Base-by-base conservation (phyloP, 208 protist genomes). In the Crithidia thermophila region DNA sequence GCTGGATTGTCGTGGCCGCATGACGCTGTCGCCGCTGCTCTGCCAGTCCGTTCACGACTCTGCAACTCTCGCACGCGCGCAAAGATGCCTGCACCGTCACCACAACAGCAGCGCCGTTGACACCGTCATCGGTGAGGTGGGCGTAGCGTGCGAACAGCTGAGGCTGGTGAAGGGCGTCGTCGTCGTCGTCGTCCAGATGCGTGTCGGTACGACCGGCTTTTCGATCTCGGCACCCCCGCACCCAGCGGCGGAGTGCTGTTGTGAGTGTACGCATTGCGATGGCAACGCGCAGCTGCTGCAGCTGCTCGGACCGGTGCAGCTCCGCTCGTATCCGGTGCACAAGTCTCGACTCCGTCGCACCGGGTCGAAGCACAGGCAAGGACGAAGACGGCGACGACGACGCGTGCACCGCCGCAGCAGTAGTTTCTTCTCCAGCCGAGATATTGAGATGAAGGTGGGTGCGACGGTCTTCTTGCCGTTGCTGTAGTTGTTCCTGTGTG, bases 1-100 rank as follows among this genome's bases (percentile, higher is more conserved):
- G 57, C 65, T 89, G 82, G 67, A 94, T 85, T 36, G 56, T 25
- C 3, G 6, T 28, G n/a, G 79, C 78, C 3, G 84, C 75, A 1
- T 2, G 4, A 28, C 55, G 39, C 7, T 46, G 45, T 34, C 37
- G 40, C 8, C 50, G 45, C 25, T 27, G 31, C 21, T 34, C 53
- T 1, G 34, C 40, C 51, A 58, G 52, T 0, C 25, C 11, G 10
- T 8, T 64, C 3, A 53, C 34, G 36, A 40, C 18, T 18, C 14
- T 21, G 36, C 37, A 52, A 51, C 52, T 76, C 46, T 13, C n/a
- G 11, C 11, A 81, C 65, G 43, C 68, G 28, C 28, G 59, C 31
- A 45, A 61, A 4, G 21, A 25, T 10, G 58, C 42, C 21, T 64
- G 58, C 16, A 64, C 21, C 3, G 43, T 53, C 4, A 28, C 30